Evolutionary conservation across 352 stramenopile species (phyloP).

Genomic region (Phytophthora parvispora): DNA sequence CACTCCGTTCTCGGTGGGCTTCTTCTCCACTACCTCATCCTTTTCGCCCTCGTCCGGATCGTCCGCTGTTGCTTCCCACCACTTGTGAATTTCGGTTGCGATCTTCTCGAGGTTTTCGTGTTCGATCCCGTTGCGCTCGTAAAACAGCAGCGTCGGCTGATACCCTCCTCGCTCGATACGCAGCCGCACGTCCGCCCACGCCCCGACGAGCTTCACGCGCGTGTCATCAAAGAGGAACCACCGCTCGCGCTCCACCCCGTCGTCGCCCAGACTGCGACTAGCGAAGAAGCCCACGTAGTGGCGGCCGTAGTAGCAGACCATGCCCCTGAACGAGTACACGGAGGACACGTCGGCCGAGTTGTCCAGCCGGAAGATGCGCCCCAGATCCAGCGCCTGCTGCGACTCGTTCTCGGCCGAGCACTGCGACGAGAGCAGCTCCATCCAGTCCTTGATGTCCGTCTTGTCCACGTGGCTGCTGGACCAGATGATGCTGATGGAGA

Average conservation of each 20-base stretch:
- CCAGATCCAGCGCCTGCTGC: constrained; percentile 74
- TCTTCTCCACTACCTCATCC: constrained; percentile 15
- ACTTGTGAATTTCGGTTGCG: constrained; percentile 77
- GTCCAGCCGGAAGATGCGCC: constrained; percentile 78
- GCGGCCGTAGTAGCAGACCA: constrained; percentile 89
- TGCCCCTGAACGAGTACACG: constrained; percentile 78
- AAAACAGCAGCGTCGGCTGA: constrained; percentile 87
- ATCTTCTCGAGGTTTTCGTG: constrained; percentile 72
- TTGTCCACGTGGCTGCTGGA: constrained; percentile 76
- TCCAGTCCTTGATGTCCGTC: constrained; percentile 74
- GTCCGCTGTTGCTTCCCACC: constrained; percentile 71
- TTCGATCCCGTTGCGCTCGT: constrained; percentile 79
- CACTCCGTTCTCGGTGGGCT: constrained; percentile 14
- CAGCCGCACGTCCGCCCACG: constrained; percentile 76
- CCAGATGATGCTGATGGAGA: constrained; percentile 88
- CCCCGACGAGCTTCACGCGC: constrained; percentile 78
- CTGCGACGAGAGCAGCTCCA: constrained; percentile 73
- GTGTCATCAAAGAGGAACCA: constrained; percentile 92
- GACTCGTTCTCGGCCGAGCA: constrained; percentile 37
- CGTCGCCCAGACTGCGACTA: constrained; percentile 63
- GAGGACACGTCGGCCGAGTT: constrained; percentile 34
- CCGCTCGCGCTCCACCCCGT: constrained; percentile 58
- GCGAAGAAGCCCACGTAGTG: constrained; percentile 91
- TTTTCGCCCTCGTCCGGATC: constrained; percentile 18
- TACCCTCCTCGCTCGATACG: constrained; percentile 85